Conservation (phyloP, 2,329 filamentous ascomycete genomes). For the Beauveria sp. region DNA sequence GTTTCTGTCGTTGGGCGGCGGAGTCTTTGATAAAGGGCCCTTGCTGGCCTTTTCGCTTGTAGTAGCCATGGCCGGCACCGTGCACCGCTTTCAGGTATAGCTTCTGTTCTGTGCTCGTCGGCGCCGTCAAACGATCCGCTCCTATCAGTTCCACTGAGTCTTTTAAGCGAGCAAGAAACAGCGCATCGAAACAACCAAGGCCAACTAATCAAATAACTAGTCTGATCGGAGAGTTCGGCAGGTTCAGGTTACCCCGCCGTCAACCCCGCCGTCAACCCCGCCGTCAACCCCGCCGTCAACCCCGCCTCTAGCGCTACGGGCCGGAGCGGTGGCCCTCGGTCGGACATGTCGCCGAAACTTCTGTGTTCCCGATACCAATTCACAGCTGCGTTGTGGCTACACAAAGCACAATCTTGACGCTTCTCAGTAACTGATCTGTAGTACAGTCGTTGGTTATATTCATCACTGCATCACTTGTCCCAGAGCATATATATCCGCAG, state of each 20-base stretch:
- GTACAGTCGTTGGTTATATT: not conserved
- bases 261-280: conserved; percentile 1
- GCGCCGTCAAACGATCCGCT: no score
- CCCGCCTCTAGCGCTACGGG: not conserved
- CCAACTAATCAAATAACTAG: not conserved
- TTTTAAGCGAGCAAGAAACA: not conserved
- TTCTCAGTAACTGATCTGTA: not conserved
- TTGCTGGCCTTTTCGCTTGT: not conserved
- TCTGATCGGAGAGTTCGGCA: not conserved
- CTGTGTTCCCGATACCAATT: not conserved
- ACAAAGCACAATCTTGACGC: not conserved
- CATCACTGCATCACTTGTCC: not conserved
- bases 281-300: not conserved
- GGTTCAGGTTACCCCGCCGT: not conserved
- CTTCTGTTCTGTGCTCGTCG: no score
- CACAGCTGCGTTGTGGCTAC: not conserved
- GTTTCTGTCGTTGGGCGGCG: not conserved
- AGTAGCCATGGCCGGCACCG: not conserved
- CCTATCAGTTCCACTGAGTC: no score
- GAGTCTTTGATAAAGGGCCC: not conserved
- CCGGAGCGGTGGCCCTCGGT: not conserved
- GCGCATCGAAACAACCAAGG: not conserved
- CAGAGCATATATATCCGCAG: not conserved
- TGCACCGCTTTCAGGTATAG: no score
- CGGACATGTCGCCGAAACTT: not conserved